phyloP scores from a whole-genome alignment of 2,329 filamentous ascomycete species.

The Monosporascus ibericus region DNA sequence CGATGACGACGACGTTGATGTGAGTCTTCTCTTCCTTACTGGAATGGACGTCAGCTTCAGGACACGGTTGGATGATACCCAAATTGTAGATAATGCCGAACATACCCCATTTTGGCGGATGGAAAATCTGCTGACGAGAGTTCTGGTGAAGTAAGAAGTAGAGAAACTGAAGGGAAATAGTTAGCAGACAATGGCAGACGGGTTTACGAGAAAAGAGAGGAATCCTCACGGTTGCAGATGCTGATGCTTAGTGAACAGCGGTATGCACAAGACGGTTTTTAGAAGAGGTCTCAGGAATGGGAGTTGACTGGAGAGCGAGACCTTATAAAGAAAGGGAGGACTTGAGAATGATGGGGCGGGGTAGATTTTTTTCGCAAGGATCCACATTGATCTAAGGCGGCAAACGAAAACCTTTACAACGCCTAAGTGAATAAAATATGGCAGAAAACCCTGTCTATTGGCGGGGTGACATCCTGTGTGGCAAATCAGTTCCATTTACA shows the following conservation, averaged over 20 bases:
- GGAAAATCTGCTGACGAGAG: constrained; percentile 8
- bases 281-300: constrained; percentile 15
- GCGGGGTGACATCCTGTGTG: too few species aligned
- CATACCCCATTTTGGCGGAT: constrained; percentile 33
- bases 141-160: constrained; percentile 10
- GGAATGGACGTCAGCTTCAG: constrained; percentile 17
- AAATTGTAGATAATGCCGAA: constrained; percentile 4
- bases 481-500: too few species aligned
- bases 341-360: too few species aligned
- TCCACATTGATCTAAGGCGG: too few species aligned
- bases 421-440: too few species aligned
- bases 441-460: too few species aligned
- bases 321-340: too few species aligned
- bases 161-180: constrained; percentile 5
- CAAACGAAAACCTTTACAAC: too few species aligned
- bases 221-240: constrained; percentile 24
- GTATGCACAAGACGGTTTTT: constrained; percentile 31
- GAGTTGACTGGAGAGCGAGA: background rate
- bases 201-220: background rate
- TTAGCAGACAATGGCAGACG: background rate
- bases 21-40: constrained; percentile 96
- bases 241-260: constrained; percentile 34
- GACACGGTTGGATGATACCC: background rate
- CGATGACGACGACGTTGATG: constrained; percentile 98
- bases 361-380: too few species aligned